Evolutionary conservation across 2,329 filamentous ascomycete genomes (phyloP), one percentile per base, ranked within the genome.

Genomic region (Xylaria multiplex): DNA sequence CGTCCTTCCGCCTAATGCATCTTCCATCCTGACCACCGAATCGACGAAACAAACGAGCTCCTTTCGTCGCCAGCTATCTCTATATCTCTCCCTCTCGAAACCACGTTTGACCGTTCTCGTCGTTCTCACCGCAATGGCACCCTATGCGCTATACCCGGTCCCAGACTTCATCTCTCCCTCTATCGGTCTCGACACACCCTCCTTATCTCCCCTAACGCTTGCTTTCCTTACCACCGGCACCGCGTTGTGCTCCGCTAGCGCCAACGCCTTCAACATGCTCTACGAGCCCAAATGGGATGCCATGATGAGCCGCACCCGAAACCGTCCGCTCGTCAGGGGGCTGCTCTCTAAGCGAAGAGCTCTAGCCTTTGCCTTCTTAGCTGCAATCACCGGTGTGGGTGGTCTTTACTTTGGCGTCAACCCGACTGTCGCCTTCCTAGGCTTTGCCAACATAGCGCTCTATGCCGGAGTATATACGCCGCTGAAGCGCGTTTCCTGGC

Each of bases 261-360:
- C 96, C 49, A 99, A 99, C 77, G 88, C 96, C 1, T 84, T 98
- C 71, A 99, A 99, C 80, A 99, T 99, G 96, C 88, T 97, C 65
- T 93, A 97, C 80, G 96, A 99, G 80, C 92, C 90, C 9, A 85
- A 90, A 66, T 94, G 94, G 76, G 96, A 99, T 78, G 93, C 93
- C 52, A 89, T 91, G 74, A 99, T 99, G 96, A 90, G 87, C 42
- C 89, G 96, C n/a, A 99, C 96, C 2, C 87, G 93, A 32, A 97
- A 97, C 73, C 83, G 96, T 4, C 96, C 96, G 0, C 84, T 99
- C 0, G 96, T 97, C 3, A 88, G 96, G 54, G 88, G 89, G 7
- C 86, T 99, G 1, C 83, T 99, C 46, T 90, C 88, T 42, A 84
- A 85, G 4, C 86, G 89, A 32, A 88, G 86, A 19, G 96, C 96